Evolutionary conservation across 164 flowering plant species (phyloP), one percentile per base, ranked within the genome.

Genomic region (Buxus sempervirens): DNA sequence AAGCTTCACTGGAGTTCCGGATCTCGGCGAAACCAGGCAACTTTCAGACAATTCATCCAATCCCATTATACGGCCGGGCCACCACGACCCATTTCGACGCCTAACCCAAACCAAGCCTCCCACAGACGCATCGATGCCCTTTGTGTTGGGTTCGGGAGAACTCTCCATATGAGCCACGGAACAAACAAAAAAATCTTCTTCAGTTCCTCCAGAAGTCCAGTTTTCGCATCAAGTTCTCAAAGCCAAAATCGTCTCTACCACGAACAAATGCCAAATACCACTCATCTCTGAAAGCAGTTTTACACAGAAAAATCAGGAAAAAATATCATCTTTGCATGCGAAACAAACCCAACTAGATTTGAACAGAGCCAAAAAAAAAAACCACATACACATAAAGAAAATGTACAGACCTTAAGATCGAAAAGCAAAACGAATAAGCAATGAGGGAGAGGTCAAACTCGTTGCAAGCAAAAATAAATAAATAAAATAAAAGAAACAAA

Each of bases 21-120:
- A 78, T 83, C 80, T 85, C 0, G 87, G 85, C 9, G 89, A 80
- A 62, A 76, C 78, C 79, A 80, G 57, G 70, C 75, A 82, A n/a
- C 71, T 61, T 60, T 83, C 86, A 0, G 96, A 76, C 62, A 94
- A 54, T 73, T 94, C 91, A 66, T 91, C 87, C 65, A 80, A 62
- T 6, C 91, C 87, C 78, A 94, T 61, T 32, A 90, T 86, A 79
- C 85, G 79, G n/a, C 97, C 98, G 5, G 98, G 98, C 98, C 98
- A 94, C 98, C 98, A 94, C 7, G 93, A 86, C 75, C 98, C 98
- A 65, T 94, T 94, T 48, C 92, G 66, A 27, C 98, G 80, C 56
- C 89, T 85, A 58, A 94, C 92, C 98, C 98, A 94, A 51, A 94
- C 96, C 70, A 94, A 74, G 51, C 83, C 85, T 6, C 97, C 96